phyloP scores from a whole-genome alignment of 768 basidiomycete genomes.

The Macrolepiota albuminosa region DNA sequence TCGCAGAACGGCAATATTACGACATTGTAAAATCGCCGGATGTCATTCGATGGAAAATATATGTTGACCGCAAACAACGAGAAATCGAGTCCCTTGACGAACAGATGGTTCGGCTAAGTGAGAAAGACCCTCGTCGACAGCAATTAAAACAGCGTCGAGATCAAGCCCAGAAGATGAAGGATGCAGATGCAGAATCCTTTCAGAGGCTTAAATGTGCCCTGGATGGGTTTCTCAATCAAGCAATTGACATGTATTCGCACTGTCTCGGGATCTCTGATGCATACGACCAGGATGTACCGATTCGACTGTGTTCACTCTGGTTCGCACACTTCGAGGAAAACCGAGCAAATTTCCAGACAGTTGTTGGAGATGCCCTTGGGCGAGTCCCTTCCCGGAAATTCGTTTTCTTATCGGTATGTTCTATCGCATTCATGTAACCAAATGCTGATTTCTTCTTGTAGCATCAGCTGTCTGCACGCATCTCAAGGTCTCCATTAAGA shows the following conservation, averaged over 20 bases:
- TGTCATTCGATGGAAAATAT: conserved; percentile 60
- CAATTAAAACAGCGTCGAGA: conserved; percentile 20
- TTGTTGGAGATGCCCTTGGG: conserved; percentile 40
- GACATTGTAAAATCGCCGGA: conserved; percentile 66
- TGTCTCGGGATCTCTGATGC: conserved; percentile 65
- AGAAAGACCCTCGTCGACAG: conserved; percentile 11
- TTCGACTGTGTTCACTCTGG: conserved; percentile 89
- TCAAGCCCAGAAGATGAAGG: conserved; percentile 30
- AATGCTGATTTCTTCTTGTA: conserved; percentile 15
- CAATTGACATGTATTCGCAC: conserved; percentile 82
- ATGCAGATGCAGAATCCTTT: conserved; percentile 45
- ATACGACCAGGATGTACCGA: conserved; percentile 73
- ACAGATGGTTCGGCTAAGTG: conserved; percentile 21
- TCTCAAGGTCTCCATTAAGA: conserved; percentile 42
- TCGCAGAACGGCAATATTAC: conserved; percentile 86
- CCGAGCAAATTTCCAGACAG: conserved; percentile 35
- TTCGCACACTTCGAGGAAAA: conserved; percentile 75
- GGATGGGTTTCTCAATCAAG: conserved; percentile 62
- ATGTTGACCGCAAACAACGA: conserved; percentile 64
- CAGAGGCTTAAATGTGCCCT: conserved; percentile 51
- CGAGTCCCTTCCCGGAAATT: conserved; percentile 84
- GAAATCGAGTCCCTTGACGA: conserved; percentile 58
- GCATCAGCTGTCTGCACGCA: conserved; percentile 91
- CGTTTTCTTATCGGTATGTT: conserved; percentile 68
- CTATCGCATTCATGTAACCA: not conserved